Conservation (phyloP, 345 rosid species). For the Citrus medica region DNA sequence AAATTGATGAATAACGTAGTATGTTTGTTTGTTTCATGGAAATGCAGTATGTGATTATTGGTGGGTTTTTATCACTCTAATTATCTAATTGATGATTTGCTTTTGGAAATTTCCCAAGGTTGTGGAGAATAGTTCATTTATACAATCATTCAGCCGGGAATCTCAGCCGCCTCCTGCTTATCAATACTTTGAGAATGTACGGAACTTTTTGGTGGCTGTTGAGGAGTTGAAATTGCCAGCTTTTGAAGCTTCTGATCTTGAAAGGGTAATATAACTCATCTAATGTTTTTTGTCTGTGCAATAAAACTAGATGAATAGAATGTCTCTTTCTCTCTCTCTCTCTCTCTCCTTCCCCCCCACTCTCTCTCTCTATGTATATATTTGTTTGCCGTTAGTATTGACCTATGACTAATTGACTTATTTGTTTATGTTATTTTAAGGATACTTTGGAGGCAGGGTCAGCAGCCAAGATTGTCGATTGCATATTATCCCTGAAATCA, state of each 20-base stretch:
- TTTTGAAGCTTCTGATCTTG: slow-evolving; percentile 95
- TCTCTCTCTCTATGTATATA: neutral
- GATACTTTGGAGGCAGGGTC: slow-evolving; percentile 79
- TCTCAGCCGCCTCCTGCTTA: slow-evolving; percentile 71
- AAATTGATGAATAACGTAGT: no score
- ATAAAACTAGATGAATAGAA: neutral
- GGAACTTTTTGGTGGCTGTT: slow-evolving; percentile 78
- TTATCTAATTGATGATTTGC: neutral
- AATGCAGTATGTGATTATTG: no score
- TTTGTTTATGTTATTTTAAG: slow-evolving; percentile 33
- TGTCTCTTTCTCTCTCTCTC: no score
- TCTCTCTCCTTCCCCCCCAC: no score
- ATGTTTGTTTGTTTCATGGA: no score
- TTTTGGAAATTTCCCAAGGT: slow-evolving; percentile 41
- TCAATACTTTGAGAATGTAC: slow-evolving; percentile 92
- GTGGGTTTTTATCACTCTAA: neutral
- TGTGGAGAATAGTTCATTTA: slow-evolving; percentile 59
- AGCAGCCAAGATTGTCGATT: slow-evolving; percentile 74
- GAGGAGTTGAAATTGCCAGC: slow-evolving; percentile 76
- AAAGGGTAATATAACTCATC: slow-evolving; percentile 51
- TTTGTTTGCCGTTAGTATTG: neutral
- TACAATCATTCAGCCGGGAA: slow-evolving; percentile 49
- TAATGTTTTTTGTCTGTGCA: neutral
- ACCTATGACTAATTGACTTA: slow-evolving; percentile 3
- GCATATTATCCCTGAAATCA: slow-evolving; percentile 72